Evolutionary conservation across 305 asterid genomes (phyloP), one percentile per base, ranked within the genome.

Genomic region (Ruellia speciosa): DNA sequence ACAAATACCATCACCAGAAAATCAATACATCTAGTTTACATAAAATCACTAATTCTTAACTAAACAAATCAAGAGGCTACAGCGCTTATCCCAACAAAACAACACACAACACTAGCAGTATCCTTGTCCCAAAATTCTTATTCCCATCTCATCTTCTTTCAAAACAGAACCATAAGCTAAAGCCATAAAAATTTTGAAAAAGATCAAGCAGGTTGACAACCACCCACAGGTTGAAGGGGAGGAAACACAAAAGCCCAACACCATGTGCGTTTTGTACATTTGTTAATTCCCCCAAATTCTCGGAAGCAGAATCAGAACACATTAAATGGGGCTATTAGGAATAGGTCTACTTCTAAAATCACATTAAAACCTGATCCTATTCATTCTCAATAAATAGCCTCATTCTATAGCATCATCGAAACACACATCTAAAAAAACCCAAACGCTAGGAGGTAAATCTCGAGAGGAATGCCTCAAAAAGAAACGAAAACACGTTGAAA

Each of bases 401-500:
- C 45, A 39, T 3, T 39, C 45, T 3, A 3, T 39, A 12, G 5
- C 45, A 39, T 39, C 45, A 12, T 9, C 45, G 10, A 39, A 39
- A 7, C 45, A 39, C 45, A 39, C 10, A 39, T 12, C 45, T 12
- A 39, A 9, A 39, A 7, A 5, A 9, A 2, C 13, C 45, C 2
- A 39, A 1, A 7, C 10, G 7, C 31, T 24, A 24, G 31, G 31
- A 24, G 31, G 31, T 24, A 2, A 24, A 24, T 24, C 31, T 4
- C 2, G 31, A 24, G 31, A 24, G 31, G 31, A 24, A 24, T 24
- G 31, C 10, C 45, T 33, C 18, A 18, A 33, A 1, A 63, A 56
- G 37, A 45, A 46, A 53, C 14, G 16, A 54, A 55, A 59, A 4
- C 52, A 14, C 55, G 64, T 18, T 39, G 58, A 58, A 37, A 33